Evolutionary conservation across 257 asterid genomes (phyloP).

Genomic region (Nicotiana benthamiana): DNA sequence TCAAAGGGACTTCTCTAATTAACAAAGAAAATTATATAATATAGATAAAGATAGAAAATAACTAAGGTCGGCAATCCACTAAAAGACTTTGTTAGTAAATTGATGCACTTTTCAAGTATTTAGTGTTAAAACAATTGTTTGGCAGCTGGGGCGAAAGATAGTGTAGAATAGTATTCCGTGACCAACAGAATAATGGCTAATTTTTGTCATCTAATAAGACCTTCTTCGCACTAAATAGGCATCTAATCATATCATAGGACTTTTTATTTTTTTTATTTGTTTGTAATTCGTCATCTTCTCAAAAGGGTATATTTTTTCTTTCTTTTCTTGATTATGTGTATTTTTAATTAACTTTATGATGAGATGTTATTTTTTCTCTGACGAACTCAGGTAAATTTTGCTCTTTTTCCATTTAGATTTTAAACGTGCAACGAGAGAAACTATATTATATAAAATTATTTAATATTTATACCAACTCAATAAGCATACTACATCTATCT

Average conservation of each 20-base stretch:
- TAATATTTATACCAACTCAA: no score
- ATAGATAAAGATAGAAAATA: background rate
- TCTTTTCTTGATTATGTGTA: background rate
- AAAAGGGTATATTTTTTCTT: background rate
- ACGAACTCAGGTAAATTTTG: background rate
- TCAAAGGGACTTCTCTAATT: background rate
- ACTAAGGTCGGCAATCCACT: constrained; percentile 21
- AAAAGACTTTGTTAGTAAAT: background rate
- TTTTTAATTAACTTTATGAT: background rate
- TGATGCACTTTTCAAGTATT: background rate
- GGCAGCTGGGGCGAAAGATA: background rate
- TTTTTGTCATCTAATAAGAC: constrained; percentile 36
- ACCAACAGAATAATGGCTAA: constrained; percentile 33
- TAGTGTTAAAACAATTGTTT: background rate
- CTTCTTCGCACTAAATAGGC: background rate
- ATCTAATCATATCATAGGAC: background rate
- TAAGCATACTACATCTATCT: no score
- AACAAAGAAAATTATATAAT: background rate
- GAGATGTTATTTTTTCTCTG: background rate
- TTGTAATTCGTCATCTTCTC: constrained; percentile 7
- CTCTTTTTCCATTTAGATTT: background rate
- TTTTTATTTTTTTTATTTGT: background rate
- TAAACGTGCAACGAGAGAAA: background rate
- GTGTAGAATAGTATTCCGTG: constrained; percentile 21
- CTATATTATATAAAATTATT: background rate